Evolutionary conservation across 225 moss, liverwort and hornwort genomes (phyloP).

Genomic region (Climacium dendroides): DNA sequence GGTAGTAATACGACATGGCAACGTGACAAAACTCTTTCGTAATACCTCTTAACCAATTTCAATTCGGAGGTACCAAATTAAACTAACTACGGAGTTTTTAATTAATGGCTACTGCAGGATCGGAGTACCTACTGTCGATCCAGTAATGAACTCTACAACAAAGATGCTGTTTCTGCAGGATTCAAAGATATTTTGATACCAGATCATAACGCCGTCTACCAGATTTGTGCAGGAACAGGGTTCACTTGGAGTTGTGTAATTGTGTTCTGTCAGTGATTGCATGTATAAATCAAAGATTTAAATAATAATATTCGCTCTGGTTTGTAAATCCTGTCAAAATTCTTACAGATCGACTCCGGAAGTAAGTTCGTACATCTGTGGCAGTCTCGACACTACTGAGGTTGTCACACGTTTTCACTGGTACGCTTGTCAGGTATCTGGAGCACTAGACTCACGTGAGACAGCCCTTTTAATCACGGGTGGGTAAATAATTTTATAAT

Average conservation of each 20-base stretch:
- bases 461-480: conserved; percentile 10
- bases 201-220: neutral
- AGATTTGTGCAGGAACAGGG: neutral
- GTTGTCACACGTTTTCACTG: neutral
- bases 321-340: neutral
- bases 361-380: neutral
- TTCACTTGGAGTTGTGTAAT: neutral
- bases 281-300: too few relatives aligned
- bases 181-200: neutral
- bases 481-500: neutral
- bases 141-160: neutral
- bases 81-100: neutral
- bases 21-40: neutral
- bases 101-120: neutral
- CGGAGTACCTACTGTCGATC: neutral
- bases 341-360: neutral
- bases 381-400: neutral
- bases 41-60: neutral
- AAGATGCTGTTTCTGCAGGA: neutral
- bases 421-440: conserved; percentile 8
- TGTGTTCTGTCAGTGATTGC: neutral
- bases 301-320: neutral
- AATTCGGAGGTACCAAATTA: neutral
- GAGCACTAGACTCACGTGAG: conserved; percentile 22
- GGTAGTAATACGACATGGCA: neutral